Conservation (phyloP, 2,329 filamentous ascomycete species). For the Xylaria sp. region DNA sequence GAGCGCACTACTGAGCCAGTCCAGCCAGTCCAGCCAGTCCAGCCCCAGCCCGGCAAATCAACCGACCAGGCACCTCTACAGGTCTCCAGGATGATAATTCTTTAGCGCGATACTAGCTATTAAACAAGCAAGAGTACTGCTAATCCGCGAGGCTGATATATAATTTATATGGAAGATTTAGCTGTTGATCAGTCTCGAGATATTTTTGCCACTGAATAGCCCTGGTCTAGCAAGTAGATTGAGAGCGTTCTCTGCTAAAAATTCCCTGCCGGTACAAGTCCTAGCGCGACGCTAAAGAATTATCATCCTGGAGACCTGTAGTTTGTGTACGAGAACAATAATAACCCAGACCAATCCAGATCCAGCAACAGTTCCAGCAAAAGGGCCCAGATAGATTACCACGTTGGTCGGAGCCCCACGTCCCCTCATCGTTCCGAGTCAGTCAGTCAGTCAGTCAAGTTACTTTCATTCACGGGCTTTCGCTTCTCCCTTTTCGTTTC, state of each 20-base stretch:
- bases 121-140: too few species aligned
- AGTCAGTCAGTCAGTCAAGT: not conserved
- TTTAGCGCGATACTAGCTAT: too few species aligned
- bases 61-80: not conserved
- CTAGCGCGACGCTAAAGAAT: too few species aligned
- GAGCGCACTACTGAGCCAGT: not conserved
- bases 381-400: constrained; percentile 20
- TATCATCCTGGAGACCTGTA: too few species aligned
- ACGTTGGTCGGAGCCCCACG: constrained; percentile 34
- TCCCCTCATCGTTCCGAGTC: constrained; percentile 34
- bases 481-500: constrained; percentile 13
- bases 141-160: too few species aligned
- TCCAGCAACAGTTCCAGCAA: constrained; percentile 13
- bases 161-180: too few species aligned
- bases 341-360: constrained; percentile 13
- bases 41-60: constrained; percentile 17
- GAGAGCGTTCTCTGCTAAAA: too few species aligned
- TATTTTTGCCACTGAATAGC: too few species aligned
- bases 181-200: too few species aligned
- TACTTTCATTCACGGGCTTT: not conserved
- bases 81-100: too few species aligned
- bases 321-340: constrained; percentile 13
- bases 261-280: too few species aligned
- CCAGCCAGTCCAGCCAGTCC: not conserved
- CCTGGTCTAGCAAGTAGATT: too few species aligned